phyloP scores from a whole-genome alignment of 345 rosid genomes.

The Eucalyptus marginata region DNA sequence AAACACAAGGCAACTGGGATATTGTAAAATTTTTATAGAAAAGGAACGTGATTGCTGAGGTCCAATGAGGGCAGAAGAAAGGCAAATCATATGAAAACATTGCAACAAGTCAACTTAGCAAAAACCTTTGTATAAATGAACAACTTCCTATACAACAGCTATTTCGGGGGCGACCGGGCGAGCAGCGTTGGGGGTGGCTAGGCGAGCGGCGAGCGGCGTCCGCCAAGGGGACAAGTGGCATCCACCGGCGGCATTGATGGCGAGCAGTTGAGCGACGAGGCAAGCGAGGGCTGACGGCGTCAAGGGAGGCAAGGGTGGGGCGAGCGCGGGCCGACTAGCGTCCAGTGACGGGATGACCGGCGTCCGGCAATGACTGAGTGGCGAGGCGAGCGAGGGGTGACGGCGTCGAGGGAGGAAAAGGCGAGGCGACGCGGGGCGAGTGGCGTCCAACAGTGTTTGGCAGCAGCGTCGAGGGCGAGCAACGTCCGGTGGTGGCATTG shows the following conservation, averaged over 20 bases:
- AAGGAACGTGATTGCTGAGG: background rate
- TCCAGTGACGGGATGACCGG: too few species aligned
- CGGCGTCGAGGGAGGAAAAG: too few species aligned
- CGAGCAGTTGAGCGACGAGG: too few species aligned
- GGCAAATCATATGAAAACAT: background rate
- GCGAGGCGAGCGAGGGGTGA: too few species aligned
- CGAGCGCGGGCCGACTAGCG: too few species aligned
- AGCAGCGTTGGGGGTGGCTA: too few species aligned
- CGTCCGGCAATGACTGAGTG: accelerated
- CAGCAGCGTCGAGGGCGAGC: too few species aligned
- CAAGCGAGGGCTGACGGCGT: too few species aligned
- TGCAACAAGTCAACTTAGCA: background rate
- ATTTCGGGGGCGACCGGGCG: accelerated
- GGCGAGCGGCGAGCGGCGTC: too few species aligned
- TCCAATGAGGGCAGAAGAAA: background rate
- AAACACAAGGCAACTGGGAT: background rate
- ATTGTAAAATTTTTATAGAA: background rate
- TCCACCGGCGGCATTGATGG: accelerated
- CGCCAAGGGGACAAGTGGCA: too few species aligned
- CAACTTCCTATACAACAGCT: background rate
- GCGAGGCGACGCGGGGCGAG: accelerated
- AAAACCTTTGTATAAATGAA: background rate
- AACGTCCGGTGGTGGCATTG: accelerated
- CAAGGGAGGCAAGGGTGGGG: too few species aligned
- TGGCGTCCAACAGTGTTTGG: accelerated